Percentiles rank a stretch among this genome's conserved stretches.
Conservation (phyloP, 2,329 filamentous ascomycete species). For the Claviceps sp. region DNA sequence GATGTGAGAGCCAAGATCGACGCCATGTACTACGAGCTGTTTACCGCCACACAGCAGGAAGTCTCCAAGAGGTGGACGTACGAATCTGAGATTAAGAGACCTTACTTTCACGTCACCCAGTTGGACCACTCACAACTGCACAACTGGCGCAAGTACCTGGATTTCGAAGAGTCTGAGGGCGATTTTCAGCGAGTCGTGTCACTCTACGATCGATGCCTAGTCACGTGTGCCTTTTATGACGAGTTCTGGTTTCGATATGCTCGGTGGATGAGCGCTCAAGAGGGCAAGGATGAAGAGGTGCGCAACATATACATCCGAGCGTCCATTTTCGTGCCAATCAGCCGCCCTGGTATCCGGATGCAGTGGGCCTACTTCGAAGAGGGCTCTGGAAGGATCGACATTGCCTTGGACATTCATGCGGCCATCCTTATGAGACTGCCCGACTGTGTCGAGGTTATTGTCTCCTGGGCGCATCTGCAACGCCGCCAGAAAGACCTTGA, state of each 20-base stretch:
- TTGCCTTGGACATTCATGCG: conserved; percentile 74
- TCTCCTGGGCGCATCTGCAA: conserved; percentile 76
- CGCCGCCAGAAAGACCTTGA: conserved; percentile 74
- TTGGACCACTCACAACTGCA: conserved; percentile 70
- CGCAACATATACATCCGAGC: conserved; percentile 87
- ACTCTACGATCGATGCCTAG: conserved; percentile 85
- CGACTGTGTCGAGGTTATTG: conserved; percentile 73
- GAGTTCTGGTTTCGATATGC: conserved; percentile 98
- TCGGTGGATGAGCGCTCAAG: conserved; percentile 77
- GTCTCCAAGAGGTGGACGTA: conserved; percentile 90
- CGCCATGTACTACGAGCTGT: conserved; percentile 65
- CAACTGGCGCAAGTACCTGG: conserved; percentile 94
- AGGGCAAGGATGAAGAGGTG: conserved; percentile 74
- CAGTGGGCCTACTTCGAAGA: conserved; percentile 96
- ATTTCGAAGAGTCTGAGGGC: conserved; percentile 83
- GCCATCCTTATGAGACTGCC: conserved; percentile 66
- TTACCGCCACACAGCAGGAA: conserved; percentile 70
- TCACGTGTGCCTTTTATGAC: conserved; percentile 88
- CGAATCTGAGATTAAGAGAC: conserved; percentile 86
- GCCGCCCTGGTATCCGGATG: conserved; percentile 67
- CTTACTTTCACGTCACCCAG: conserved; percentile 93
- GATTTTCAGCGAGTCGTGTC: conserved; percentile 63
- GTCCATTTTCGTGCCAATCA: conserved; percentile 79
- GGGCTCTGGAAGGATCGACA: conserved; percentile 58
- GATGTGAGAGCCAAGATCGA: conserved; percentile 73